Conservation (phyloP, 352 stramenopile genomes). For the Phytopythium cucurbitacearum region DNA sequence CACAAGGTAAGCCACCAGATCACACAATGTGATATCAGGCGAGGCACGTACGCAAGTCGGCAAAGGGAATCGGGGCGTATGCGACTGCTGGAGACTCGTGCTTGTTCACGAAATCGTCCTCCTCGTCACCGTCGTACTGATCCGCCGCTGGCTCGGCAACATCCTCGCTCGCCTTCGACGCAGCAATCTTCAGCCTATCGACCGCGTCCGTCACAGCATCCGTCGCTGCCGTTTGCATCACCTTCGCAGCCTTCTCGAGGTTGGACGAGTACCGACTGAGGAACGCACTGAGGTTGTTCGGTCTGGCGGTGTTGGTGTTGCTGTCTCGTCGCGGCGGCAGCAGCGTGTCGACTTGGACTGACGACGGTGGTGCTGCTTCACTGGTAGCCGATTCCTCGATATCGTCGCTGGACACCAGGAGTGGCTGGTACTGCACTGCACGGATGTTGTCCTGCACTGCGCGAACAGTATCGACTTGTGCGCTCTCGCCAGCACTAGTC, state of each 20-base stretch:
- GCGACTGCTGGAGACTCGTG: too few relatives aligned
- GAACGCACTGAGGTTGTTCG: slow-evolving; percentile 68
- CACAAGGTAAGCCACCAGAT: too few relatives aligned
- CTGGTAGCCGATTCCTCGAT: slow-evolving; percentile 1
- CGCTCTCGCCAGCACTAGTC: background rate
- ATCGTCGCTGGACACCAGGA: background rate
- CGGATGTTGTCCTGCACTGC: slow-evolving; percentile 3
- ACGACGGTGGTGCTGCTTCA: background rate
- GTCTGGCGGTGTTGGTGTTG: slow-evolving; percentile 15
- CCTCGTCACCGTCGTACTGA: slow-evolving; percentile 7
- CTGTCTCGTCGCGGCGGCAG: slow-evolving; percentile 11
- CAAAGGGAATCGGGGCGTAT: too few relatives aligned
- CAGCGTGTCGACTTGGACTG: background rate
- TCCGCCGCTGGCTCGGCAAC: slow-evolving; percentile 4
- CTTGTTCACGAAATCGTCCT: slow-evolving; percentile 1
- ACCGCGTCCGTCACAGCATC: too few relatives aligned
- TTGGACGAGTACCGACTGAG: slow-evolving; percentile 62
- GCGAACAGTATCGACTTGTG: too few relatives aligned
- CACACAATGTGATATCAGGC: too few relatives aligned
- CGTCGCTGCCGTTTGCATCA: background rate
- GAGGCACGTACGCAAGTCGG: too few relatives aligned
- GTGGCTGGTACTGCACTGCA: slow-evolving; percentile 4
- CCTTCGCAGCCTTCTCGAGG: slow-evolving; percentile 29
- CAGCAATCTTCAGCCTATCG: too few relatives aligned
- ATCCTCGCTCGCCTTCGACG: background rate